A percentile compares a stretch with the other conserved stretches of the same genome.
phyloP scores from a whole-genome alignment of 257 asterid genomes.

The Forsythia suspensa region DNA sequence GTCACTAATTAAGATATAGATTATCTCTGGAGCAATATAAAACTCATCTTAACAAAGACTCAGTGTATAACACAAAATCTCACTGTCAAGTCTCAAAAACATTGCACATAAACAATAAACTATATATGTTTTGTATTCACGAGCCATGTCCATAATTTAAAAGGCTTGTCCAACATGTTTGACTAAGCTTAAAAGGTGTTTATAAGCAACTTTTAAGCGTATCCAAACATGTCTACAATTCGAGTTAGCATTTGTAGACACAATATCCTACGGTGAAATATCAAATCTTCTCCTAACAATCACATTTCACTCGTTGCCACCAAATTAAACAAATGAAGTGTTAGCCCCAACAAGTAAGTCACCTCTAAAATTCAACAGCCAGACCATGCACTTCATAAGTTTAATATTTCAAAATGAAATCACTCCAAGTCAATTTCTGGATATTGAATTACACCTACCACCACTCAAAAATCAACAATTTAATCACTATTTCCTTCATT shows the following conservation, averaged over 20 bases:
- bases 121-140: no score
- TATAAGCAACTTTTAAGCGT: background rate
- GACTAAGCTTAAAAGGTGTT: no score
- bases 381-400: constrained; percentile 16
- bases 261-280: background rate
- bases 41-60: background rate
- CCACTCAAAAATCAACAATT: constrained; percentile 13
- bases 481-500: constrained; percentile 14
- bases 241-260: constrained; percentile 2
- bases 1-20: background rate
- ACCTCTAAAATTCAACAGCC: background rate
- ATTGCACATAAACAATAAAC: no score
- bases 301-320: constrained; percentile 5
- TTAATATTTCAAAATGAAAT: constrained; percentile 8
- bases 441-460: constrained; percentile 28
- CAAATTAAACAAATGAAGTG: constrained; percentile 16
- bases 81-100: background rate
- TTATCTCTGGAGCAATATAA: background rate
- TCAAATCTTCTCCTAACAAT: background rate
- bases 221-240: background rate
- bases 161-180: no score
- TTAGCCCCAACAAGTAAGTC: background rate
- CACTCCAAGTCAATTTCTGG: constrained; percentile 22
- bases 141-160: no score
- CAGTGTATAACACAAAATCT: background rate